Base-by-base conservation (phyloP, 441 rosid species). In the Adansonia rubrostipa region DNA sequence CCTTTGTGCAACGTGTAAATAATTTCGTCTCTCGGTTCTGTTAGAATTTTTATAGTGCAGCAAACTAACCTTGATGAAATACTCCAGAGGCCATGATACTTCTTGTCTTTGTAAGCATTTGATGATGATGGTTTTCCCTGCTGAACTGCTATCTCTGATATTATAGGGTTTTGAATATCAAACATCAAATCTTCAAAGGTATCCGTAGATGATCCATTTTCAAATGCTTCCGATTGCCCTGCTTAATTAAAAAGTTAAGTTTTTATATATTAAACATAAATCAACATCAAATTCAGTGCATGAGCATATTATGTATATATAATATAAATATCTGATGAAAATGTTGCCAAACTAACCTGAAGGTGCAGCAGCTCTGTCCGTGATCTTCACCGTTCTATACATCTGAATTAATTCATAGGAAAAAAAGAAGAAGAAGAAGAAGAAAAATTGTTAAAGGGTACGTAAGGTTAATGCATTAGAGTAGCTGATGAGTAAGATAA, bases 331-430 rank as follows among this genome's bases (percentile, higher is more conserved):
- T 28, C 11, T 61, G 98, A 89, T 63, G 95, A 92, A 80, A 75
- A 40, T n/a, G 8, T 45, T 48, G 47, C 50, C 6, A 7, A 2
- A 71, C 56, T 66, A 57, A 94, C 98, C 97, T 85, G 97, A 91
- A 69, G 97, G 83, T 84, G 90, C 93, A 64, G 94, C 92, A 76
- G 93, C 86, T 86, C 89, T 85, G 84, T 95, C 99, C 6, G 99
- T 95, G 47, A 97, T 93, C 90, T 93, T 95, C 77, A 93, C 97
- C 0, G 99, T 95, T 82, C 99, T 86, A 79, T 95, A 95, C 99
- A 95, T 91, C 99, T 95, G 63, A 36, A 28, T 28, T 28, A 45
- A 70, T 19, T 53, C 17, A 15, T 9, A 19, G 50, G 71, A 74
- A 64, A 13, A 14, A 8, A 28, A 28, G 33, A 28, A 28, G 33